Evolutionary conservation across 495 filamentous ascomycete genomes (phyloP).

Genomic region (Aspergillus kassunensis): DNA sequence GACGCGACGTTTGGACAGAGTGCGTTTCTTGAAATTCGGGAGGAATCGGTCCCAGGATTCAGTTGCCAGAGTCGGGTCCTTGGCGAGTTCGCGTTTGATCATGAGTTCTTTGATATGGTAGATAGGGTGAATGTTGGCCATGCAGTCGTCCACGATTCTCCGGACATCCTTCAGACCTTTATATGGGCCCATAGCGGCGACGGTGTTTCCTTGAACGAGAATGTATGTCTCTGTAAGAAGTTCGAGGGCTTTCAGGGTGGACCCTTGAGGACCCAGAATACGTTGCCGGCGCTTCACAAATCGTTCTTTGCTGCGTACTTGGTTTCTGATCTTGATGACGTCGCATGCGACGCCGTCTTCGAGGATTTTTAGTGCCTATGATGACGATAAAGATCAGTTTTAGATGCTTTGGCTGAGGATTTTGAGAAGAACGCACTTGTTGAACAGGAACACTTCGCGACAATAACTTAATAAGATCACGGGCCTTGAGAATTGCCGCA

Average conservation of each 20-base stretch:
- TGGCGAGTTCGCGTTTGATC: constrained; percentile 97
- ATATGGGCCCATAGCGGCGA: constrained; percentile 83
- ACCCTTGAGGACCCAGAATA: constrained; percentile 79
- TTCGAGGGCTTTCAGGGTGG: constrained; percentile 89
- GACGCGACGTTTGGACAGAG: constrained; percentile 73
- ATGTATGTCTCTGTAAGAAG: constrained; percentile 93
- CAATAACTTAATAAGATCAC: constrained; percentile 90
- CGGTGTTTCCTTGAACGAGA: constrained; percentile 95
- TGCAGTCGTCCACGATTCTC: constrained; percentile 87
- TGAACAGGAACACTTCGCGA: constrained; percentile 89
- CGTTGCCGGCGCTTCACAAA: constrained; percentile 95
- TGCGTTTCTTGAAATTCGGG: constrained; percentile 97
- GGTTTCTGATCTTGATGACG: constrained; percentile 88
- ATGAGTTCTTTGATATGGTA: constrained; percentile 98
- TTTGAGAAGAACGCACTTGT: constrained; percentile 43
- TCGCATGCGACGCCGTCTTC: constrained; percentile 87
- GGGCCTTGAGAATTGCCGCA: constrained; percentile 87
- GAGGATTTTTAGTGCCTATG: constrained; percentile 79
- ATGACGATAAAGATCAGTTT: no score
- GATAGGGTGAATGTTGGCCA: constrained; percentile 91
- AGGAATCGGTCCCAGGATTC: constrained; percentile 97
- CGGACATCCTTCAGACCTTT: constrained; percentile 93
- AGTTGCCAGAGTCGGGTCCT: constrained; percentile 80
- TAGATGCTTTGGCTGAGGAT: no score
- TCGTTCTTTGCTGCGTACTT: constrained; percentile 91